Evolutionary conservation across 2,329 filamentous ascomycete genomes (phyloP).

Genomic region (Aspergillus neoniger): DNA sequence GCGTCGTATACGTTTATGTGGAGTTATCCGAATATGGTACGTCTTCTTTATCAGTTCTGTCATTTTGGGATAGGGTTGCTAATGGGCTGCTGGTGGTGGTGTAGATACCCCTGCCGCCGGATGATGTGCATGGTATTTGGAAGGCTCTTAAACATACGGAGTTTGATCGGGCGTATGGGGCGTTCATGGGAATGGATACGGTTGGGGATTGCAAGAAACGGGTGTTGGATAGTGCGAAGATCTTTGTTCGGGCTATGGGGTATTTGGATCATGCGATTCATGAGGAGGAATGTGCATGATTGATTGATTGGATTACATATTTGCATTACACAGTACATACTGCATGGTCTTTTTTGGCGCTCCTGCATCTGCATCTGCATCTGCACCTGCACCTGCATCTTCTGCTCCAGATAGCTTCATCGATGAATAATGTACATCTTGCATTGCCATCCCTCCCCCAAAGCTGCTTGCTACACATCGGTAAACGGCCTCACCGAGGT

Average conservation of each 20-base stretch:
- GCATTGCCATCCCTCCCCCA: not conserved
- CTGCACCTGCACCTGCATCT: no score
- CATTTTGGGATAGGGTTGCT: no score
- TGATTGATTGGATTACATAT: not conserved
- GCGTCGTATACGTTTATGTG: constrained; percentile 70
- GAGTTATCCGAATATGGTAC: constrained; percentile 66
- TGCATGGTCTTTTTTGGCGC: not conserved
- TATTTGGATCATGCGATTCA: constrained; percentile 37
- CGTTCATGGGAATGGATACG: constrained; percentile 66
- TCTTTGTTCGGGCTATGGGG: constrained; percentile 58
- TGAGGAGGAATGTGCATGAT: constrained; percentile 22
- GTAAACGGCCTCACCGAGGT: constrained; percentile 36
- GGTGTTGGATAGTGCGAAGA: constrained; percentile 75
- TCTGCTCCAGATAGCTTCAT: not conserved
- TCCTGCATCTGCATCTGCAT: not conserved
- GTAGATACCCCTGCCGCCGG: constrained; percentile 66
- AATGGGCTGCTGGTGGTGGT: no score
- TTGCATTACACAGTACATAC: constrained; percentile 5
- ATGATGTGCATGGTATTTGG: constrained; percentile 70
- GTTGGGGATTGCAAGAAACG: constrained; percentile 61
- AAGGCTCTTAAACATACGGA: constrained; percentile 60
- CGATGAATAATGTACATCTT: constrained; percentile 1
- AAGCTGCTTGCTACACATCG: constrained; percentile 20
- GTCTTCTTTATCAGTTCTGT: constrained; percentile 3
- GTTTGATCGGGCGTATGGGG: constrained; percentile 68